Percentiles rank a stretch among this genome's conserved stretches.
Conservation (phyloP, 2,329 filamentous ascomycete species). For the Beauveria brongniartii region DNA sequence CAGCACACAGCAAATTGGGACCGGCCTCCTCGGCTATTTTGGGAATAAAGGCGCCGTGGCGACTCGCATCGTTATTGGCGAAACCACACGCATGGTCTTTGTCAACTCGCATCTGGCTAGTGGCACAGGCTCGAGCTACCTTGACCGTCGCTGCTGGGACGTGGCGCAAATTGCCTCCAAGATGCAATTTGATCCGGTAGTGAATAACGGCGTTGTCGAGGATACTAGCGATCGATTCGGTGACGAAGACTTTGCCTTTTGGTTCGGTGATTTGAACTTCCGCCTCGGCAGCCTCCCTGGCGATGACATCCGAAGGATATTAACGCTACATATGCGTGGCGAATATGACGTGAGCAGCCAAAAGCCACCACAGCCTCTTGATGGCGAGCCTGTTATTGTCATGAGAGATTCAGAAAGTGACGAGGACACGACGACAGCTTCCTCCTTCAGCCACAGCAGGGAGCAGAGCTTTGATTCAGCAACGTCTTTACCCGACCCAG, state of each 20-base stretch:
- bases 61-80: slow-evolving; percentile 74
- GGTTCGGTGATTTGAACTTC: slow-evolving; percentile 96
- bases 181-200: slow-evolving; percentile 69
- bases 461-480: slow-evolving; percentile 32
- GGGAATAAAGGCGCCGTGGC: slow-evolving; percentile 92
- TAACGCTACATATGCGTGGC: slow-evolving; percentile 74
- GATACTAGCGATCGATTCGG: slow-evolving; percentile 66
- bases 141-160: slow-evolving; percentile 89
- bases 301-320: slow-evolving; percentile 76
- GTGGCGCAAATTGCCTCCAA: slow-evolving; percentile 67
- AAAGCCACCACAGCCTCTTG: slow-evolving; percentile 28
- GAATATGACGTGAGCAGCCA: slow-evolving; percentile 56
- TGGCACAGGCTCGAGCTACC: slow-evolving; percentile 65
- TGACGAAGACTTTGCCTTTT: slow-evolving; percentile 89
- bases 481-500: slow-evolving; percentile 47
- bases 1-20: slow-evolving; percentile 77
- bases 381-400: slow-evolving; percentile 44
- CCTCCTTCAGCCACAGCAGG: slow-evolving; percentile 23
- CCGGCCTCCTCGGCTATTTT: slow-evolving; percentile 84
- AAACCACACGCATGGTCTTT: slow-evolving; percentile 83
- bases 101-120: slow-evolving; percentile 88
- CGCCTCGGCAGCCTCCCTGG: slow-evolving; percentile 80
- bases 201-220: slow-evolving; percentile 53
- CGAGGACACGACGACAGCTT: slow-evolving; percentile 32
- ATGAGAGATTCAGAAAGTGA: slow-evolving; percentile 36